Evolutionary conservation across 2,329 filamentous ascomycete species (phyloP).

Genomic region (Sporothrix euskadiensis): DNA sequence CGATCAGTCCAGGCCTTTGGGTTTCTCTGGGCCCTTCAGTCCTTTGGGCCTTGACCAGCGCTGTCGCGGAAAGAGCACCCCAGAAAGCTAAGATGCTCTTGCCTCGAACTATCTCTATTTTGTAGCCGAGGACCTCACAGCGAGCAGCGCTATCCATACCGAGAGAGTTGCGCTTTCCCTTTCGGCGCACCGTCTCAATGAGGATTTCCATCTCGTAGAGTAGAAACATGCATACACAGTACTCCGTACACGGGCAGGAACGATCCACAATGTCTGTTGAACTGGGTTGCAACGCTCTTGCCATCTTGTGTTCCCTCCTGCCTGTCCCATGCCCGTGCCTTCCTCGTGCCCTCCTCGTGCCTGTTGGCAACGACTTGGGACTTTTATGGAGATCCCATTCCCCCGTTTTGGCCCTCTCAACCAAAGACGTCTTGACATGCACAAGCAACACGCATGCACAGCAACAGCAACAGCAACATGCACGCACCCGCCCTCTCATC

Average conservation of each 20-base stretch:
- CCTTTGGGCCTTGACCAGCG: neutral
- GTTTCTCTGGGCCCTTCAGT: neutral
- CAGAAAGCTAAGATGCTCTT: slow-evolving; percentile 3
- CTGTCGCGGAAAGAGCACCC: slow-evolving; percentile 5
- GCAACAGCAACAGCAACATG: neutral
- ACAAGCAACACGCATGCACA: neutral
- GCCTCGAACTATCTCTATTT: neutral
- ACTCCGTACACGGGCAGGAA: neutral
- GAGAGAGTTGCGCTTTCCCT: slow-evolving; percentile 10
- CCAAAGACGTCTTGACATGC: slow-evolving; percentile 3
- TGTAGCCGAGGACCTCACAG: slow-evolving; percentile 16
- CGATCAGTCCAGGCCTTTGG: slow-evolving; percentile 1
- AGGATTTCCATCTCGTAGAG: neutral
- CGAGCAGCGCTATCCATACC: neutral
- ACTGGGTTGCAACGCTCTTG: neutral
- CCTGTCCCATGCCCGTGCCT: neutral
- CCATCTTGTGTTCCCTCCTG: neutral
- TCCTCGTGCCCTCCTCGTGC: slow-evolving; percentile 1
- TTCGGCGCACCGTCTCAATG: neutral
- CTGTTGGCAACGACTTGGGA: neutral
- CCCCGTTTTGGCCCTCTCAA: neutral
- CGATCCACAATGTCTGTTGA: neutral
- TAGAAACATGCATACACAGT: neutral
- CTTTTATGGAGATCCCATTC: neutral
- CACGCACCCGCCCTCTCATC: slow-evolving; percentile 13